Conservation (phyloP, 1,284 basidiomycete species). For the Phellinidium pouzarii region DNA sequence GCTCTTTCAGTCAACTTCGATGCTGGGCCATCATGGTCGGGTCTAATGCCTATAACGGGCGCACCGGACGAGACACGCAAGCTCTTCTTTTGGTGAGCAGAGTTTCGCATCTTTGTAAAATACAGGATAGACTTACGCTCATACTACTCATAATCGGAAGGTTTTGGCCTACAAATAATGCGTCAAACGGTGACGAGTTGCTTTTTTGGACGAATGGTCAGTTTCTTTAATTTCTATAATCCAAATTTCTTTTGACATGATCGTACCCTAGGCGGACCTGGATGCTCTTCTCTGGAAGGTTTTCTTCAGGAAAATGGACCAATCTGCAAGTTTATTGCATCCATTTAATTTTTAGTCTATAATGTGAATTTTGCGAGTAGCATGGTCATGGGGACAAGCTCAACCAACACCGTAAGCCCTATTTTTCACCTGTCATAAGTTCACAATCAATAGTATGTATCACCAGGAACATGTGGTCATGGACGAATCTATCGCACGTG, state of each 20-base stretch:
- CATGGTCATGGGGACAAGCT: slow-evolving; percentile 52
- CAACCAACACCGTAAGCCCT: slow-evolving; percentile 37
- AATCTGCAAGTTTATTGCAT: slow-evolving; percentile 25
- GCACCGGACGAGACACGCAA: slow-evolving; percentile 33
- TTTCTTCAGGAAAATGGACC: slow-evolving; percentile 46
- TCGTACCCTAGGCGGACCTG: slow-evolving; percentile 34
- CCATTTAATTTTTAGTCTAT: background rate
- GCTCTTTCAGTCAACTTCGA: slow-evolving; percentile 30
- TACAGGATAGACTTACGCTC: too few relatives aligned
- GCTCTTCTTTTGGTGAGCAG: slow-evolving; percentile 38
- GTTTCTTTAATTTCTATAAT: background rate
- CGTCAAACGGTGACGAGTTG: slow-evolving; percentile 40
- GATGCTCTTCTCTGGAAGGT: slow-evolving; percentile 42
- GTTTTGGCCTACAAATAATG: slow-evolving; percentile 44
- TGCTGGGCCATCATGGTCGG: slow-evolving; percentile 35
- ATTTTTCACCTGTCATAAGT: background rate
- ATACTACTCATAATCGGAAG: too few relatives aligned
- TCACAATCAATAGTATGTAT: background rate
- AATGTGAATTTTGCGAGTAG: slow-evolving; percentile 24
- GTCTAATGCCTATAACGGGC: slow-evolving; percentile 33
- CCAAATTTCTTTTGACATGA: slow-evolving; percentile 6
- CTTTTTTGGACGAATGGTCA: slow-evolving; percentile 39
- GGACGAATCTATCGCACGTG: slow-evolving; percentile 40
- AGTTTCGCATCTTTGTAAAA: background rate
- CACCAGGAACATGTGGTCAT: slow-evolving; percentile 30